These are phyloP conservation scores for Zhuliangozyma parablackwelliae DNA, from an alignment of 1,139 yeast genomes.

Conservation along the genomic window DNA sequence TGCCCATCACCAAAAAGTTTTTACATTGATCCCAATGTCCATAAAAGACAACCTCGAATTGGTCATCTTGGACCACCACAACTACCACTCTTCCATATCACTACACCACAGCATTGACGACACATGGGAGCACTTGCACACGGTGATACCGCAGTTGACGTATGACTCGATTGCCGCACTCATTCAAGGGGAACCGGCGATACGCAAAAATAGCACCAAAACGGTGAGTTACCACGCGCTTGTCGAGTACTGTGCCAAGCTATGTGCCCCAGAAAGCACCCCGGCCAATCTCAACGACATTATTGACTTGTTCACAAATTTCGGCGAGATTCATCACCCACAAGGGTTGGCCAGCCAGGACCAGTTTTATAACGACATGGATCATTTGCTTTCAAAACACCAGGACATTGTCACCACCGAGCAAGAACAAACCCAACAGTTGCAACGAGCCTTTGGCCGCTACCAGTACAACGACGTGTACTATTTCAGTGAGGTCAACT, in stretches of 20 bases:
- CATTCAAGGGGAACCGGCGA: slow-evolving; percentile 1
- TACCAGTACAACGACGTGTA: slow-evolving; percentile 7
- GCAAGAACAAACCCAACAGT: slow-evolving; percentile 1
- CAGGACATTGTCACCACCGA: neutral
- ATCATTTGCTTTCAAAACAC: neutral
- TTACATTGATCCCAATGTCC: neutral
- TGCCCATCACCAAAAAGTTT: no score
- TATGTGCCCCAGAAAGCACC: slow-evolving; percentile 1
- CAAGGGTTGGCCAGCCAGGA: slow-evolving; percentile 1
- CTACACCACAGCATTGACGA: slow-evolving; percentile 4
- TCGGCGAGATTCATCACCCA: slow-evolving; percentile 1
- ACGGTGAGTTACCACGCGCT: slow-evolving; percentile 2
- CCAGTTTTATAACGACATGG: slow-evolving; percentile 1
- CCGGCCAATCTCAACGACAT: slow-evolving; percentile 3
- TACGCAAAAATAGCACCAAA: slow-evolving; percentile 2
- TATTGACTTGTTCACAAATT: slow-evolving; percentile 3
- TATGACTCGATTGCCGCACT: slow-evolving; percentile 2
- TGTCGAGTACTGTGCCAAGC: slow-evolving; percentile 6
- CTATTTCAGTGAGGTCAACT: slow-evolving; percentile 8
- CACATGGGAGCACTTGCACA: slow-evolving; percentile 7
- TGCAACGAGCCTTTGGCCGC: slow-evolving; percentile 2
- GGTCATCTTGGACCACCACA: slow-evolving; percentile 9
- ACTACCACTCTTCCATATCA: slow-evolving; percentile 7
- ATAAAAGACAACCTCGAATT: slow-evolving; percentile 8
- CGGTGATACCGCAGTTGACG: slow-evolving; percentile 6